phyloP scores from a whole-genome alignment of 805 yeast species.

The Metschnikowia baotianmanensis region DNA sequence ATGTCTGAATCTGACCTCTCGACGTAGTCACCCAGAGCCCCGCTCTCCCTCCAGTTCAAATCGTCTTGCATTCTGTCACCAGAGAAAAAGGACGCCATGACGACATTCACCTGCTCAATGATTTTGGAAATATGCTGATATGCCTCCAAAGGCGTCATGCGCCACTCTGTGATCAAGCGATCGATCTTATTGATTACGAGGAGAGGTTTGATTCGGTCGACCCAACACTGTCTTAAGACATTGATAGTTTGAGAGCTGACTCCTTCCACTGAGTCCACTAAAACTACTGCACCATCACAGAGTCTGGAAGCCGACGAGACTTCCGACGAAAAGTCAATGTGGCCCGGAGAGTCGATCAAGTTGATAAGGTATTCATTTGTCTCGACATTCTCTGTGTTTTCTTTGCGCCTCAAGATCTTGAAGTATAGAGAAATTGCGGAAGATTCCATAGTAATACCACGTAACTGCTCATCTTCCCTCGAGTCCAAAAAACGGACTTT shows the following conservation, averaged over 20 bases:
- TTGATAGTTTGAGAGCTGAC: constrained; percentile 97
- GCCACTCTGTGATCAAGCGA: constrained; percentile 76
- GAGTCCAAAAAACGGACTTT: constrained; percentile 90
- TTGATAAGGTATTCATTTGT: constrained; percentile 82
- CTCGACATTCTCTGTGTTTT: constrained; percentile 29
- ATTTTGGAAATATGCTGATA: constrained; percentile 73
- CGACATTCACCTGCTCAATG: constrained; percentile 92
- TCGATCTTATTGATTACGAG: constrained; percentile 91
- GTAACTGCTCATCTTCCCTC: constrained; percentile 88
- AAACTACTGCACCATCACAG: constrained; percentile 94
- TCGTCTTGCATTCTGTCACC: constrained; percentile 93
- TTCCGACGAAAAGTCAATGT: constrained; percentile 93
- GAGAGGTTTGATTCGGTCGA: constrained; percentile 83
- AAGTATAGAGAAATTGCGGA: constrained; percentile 94
- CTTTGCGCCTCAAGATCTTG: constrained; percentile 51
- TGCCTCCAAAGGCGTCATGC: constrained; percentile 81
- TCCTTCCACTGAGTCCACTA: constrained; percentile 97
- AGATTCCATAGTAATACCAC: constrained; percentile 98
- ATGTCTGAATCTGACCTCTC: constrained; percentile 79
- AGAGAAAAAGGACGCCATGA: constrained; percentile 86
- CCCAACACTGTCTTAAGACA: constrained; percentile 93
- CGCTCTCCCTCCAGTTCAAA: constrained; percentile 65
- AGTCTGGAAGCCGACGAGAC: constrained; percentile 94
- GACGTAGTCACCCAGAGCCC: constrained; percentile 55
- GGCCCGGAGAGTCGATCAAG: constrained; percentile 98